phyloP scores from a whole-genome alignment of 2,329 filamentous ascomycete genomes.

The Sclerotinia nivalis region DNA sequence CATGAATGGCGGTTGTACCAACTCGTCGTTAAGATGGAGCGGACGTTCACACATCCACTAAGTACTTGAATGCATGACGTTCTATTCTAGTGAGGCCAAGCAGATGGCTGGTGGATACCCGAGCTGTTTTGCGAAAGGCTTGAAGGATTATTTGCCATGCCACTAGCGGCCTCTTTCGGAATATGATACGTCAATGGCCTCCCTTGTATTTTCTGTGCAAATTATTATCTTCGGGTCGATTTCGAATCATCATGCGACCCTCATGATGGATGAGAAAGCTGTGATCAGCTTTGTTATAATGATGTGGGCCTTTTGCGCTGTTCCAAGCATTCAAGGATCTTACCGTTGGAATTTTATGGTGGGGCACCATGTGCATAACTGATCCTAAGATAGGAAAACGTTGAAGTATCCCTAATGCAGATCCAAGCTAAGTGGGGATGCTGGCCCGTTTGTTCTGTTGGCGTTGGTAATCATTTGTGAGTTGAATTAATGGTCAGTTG shows the following conservation, averaged over 20 bases:
- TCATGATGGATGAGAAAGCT: not conserved
- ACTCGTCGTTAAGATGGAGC: not conserved
- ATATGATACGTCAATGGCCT: not conserved
- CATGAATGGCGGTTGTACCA: not conserved
- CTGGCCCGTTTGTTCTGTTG: not conserved
- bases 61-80: not conserved
- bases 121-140: not conserved
- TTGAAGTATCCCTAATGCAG: not conserved
- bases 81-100: not conserved
- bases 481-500: slow-evolving; percentile 5
- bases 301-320: not conserved
- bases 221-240: not conserved
- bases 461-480: slow-evolving; percentile 9
- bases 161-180: not conserved
- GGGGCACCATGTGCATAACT: slow-evolving; percentile 1
- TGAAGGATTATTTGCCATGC: not conserved
- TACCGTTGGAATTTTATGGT: not conserved
- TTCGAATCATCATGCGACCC: not conserved
- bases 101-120: not conserved
- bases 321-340: not conserved
- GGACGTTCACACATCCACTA: not conserved
- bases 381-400: not conserved
- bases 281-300: not conserved
- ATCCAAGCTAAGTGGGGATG: not conserved
- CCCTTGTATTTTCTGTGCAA: not conserved